phyloP scores from a whole-genome alignment of 2,329 filamentous ascomycete species.

The Fusarium chlamydosporum region DNA sequence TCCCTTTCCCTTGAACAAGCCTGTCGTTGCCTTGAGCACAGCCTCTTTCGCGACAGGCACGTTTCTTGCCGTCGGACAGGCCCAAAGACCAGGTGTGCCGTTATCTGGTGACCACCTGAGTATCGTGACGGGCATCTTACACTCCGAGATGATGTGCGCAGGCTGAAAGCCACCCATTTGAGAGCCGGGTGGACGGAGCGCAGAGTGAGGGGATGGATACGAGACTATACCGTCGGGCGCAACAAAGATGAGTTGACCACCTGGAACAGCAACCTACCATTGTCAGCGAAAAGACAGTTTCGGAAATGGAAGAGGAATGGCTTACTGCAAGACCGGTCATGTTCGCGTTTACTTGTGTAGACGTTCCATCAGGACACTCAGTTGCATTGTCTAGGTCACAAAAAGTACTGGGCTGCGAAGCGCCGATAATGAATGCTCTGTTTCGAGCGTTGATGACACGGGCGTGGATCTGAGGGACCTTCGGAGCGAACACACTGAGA shows the following conservation, averaged over 20 bases:
- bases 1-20: slow-evolving; percentile 44
- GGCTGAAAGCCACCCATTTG: slow-evolving; percentile 63
- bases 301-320: fast-evolving
- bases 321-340: slow-evolving; percentile 52
- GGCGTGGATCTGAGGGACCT: slow-evolving; percentile 40
- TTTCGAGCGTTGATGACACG: slow-evolving; percentile 50
- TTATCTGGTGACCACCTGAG: slow-evolving; percentile 47
- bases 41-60: slow-evolving; percentile 38
- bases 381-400: slow-evolving; percentile 42
- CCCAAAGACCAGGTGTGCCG: slow-evolving; percentile 49
- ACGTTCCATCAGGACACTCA: slow-evolving; percentile 49
- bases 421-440: slow-evolving; percentile 51
- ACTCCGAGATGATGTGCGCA: slow-evolving; percentile 48
- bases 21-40: slow-evolving; percentile 48
- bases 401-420: slow-evolving; percentile 46
- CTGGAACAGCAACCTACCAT: slow-evolving; percentile 67
- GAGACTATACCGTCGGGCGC: slow-evolving; percentile 66
- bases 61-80: slow-evolving; percentile 40
- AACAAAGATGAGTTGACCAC: slow-evolving; percentile 74
- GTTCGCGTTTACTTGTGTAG: slow-evolving; percentile 49
- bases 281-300: background rate
- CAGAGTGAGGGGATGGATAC: slow-evolving; percentile 70
- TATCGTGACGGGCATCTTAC: slow-evolving; percentile 41
- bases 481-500: slow-evolving; percentile 48
- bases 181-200: slow-evolving; percentile 65